These are phyloP conservation scores for Mycena floridula DNA, from an alignment of 768 basidiomycete species.

Conservation along the genomic window DNA sequence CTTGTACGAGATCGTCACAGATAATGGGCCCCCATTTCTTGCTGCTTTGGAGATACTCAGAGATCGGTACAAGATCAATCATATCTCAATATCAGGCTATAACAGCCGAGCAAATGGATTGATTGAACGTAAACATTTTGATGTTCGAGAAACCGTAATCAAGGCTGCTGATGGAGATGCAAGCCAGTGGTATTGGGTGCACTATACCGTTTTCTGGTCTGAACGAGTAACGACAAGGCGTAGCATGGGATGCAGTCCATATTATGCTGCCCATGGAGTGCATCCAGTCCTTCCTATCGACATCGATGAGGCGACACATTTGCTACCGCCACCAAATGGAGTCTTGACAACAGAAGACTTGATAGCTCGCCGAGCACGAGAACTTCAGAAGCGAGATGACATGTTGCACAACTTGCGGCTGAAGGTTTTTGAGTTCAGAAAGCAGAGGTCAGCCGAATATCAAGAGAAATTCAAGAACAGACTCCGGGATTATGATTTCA, in stretches of 20 bases:
- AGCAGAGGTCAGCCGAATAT: constrained; percentile 10
- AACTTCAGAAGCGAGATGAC: constrained; percentile 14
- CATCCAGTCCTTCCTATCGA: too few relatives aligned
- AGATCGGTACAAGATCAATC: constrained; percentile 4
- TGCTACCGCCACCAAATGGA: too few relatives aligned
- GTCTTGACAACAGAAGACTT: constrained; percentile 19
- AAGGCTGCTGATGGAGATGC: too few relatives aligned
- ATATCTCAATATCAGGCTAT: constrained; percentile 1
- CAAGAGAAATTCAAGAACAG: constrained; percentile 12
- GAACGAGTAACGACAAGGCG: constrained; percentile 13
- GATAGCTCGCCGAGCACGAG: too few relatives aligned
- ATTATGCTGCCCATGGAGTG: constrained; percentile 22
- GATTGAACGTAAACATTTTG: constrained; percentile 6
- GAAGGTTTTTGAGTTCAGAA: constrained; percentile 9
- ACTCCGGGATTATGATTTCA: constrained; percentile 20
- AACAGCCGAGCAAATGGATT: neutral
- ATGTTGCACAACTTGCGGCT: constrained; percentile 8
- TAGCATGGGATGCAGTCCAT: constrained; percentile 14
- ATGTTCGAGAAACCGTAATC: constrained; percentile 8
- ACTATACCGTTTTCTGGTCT: constrained; percentile 14
- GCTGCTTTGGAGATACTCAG: too few relatives aligned
- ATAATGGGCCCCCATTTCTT: too few relatives aligned
- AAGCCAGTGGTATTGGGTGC: constrained; percentile 9
- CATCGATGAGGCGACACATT: constrained; percentile 24
- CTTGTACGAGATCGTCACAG: too few relatives aligned